Evolutionary conservation across 2,329 filamentous ascomycete genomes (phyloP), one percentile per base, ranked within the genome.

Genomic region (Mariannaea elegans): DNA sequence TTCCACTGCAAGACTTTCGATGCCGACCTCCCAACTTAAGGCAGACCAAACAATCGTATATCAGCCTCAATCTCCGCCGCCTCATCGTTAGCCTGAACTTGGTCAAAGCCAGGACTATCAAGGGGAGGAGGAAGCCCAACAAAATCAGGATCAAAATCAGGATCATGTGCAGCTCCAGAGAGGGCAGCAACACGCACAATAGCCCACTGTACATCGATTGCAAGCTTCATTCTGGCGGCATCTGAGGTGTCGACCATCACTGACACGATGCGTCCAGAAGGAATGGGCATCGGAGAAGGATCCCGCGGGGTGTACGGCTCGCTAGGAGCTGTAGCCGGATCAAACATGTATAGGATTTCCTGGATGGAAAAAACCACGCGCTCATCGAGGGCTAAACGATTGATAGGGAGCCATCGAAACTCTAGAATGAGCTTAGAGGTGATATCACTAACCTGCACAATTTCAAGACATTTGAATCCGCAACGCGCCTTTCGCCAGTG

Each of bases 201-300:
- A 18, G 23, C 21, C 31, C 41, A 46, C 32, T 54, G 50, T 12
- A 46, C 9, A 12, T 54, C 41, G 9, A 46, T 9, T 18, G 31
- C n/a, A 1, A 32, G 7, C 27, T 44, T 24, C 49, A 52, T 32
- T 3, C 16, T 24, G 3, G 1, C 7, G 14, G 49, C 38, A 6
- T n/a, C 12, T 21, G 2, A 4, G 16, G 3, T 16, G 1, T 31
- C 13, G 7, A 34, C 16, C 1, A 18, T 3, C 3, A 24, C 14
- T 2, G 19, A 16, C 14, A 52, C 32, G 2, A 42, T 12, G 10
- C 14, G n/a, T 3, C 41, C 31, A 3, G 38, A 44, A 4, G 27
- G n/a, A 13, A 42, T 13, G 10, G 21, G 18, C 18, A 42, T 42
- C 2, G 38, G 38, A 4, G 19, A 19, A 23, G 18, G 1, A 27